These are phyloP conservation scores for Euphorbia lathyris DNA, from an alignment of 345 rosid species.

Conservation along the genomic window DNA sequence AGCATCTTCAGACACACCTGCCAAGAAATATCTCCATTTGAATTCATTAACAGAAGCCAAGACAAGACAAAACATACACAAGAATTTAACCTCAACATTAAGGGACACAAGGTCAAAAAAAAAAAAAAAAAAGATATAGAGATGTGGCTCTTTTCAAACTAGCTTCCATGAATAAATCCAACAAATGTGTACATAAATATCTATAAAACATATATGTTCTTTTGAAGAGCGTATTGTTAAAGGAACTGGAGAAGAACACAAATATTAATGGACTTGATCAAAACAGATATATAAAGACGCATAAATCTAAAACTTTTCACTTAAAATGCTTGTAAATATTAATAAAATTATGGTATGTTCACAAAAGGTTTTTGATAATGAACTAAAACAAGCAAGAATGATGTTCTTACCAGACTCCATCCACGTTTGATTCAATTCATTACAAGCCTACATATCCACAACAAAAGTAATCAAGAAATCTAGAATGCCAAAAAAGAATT, in stretches of 20 bases:
- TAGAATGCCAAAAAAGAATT: neutral
- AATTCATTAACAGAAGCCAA: conserved; percentile 1
- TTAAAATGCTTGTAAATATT: neutral
- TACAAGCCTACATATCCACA: conserved; percentile 70
- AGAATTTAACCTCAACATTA: conserved; percentile 4
- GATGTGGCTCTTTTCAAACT: neutral
- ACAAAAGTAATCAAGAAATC: conserved; percentile 8
- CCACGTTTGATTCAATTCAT: conserved; percentile 90
- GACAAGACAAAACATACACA: neutral
- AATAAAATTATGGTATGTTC: neutral
- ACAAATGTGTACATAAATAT: neutral
- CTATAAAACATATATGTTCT: neutral
- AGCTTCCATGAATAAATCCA: conserved; percentile 9
- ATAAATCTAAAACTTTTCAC: neutral
- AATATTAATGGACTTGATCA: neutral
- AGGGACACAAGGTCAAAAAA: neutral
- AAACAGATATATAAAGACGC: neutral
- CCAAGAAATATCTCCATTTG: conserved; percentile 9
- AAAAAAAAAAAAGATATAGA: neutral
- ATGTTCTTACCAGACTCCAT: conserved; percentile 82
- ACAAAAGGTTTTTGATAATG: conserved; percentile 7
- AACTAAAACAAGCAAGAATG: conserved; percentile 1
- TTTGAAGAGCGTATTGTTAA: conserved; percentile 1
- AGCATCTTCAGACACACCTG: conserved; percentile 99
- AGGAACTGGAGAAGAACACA: conserved; percentile 1